phyloP scores from a whole-genome alignment of 352 stramenopile species.

The Blastocystis sp. region DNA sequence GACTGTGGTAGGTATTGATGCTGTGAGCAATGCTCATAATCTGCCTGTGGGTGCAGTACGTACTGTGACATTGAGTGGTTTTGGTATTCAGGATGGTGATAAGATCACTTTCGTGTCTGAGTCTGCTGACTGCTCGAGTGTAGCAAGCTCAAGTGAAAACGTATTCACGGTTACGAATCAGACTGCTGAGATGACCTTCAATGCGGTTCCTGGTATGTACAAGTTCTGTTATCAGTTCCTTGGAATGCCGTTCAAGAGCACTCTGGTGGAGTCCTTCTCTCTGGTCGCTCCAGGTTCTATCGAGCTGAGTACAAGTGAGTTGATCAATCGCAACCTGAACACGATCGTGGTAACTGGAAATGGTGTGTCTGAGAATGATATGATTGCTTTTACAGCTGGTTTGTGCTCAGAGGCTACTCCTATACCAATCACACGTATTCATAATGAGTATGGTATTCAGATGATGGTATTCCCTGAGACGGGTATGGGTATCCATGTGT shows the following conservation, averaged over 20 bases:
- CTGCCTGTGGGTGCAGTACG: slow-evolving; percentile 11
- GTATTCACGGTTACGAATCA: slow-evolving; percentile 6
- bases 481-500: slow-evolving; percentile 32
- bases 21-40: slow-evolving; percentile 1
- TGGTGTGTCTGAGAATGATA: slow-evolving; percentile 54
- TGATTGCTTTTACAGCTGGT: slow-evolving; percentile 32
- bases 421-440: neutral
- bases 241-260: slow-evolving; percentile 21
- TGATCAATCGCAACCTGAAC: slow-evolving; percentile 55
- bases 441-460: slow-evolving; percentile 48
- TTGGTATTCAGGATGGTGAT: slow-evolving; percentile 31
- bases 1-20: slow-evolving; percentile 12
- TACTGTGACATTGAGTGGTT: neutral
- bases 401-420: neutral
- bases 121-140: neutral
- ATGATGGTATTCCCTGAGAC: slow-evolving; percentile 29
- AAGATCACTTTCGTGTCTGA: slow-evolving; percentile 42
- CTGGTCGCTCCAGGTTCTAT: slow-evolving; percentile 13
- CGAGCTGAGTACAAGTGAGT: slow-evolving; percentile 22
- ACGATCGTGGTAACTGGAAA: slow-evolving; percentile 35
- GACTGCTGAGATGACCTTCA: slow-evolving; percentile 21
- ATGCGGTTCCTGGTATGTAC: neutral
- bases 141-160: neutral
- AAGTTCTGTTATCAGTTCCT: slow-evolving; percentile 45
- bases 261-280: slow-evolving; percentile 15